A percentile compares a stretch with the other conserved stretches of the same genome.
phyloP scores from a whole-genome alignment of 805 yeast genomes.

The Cyberlindnera veronae region DNA sequence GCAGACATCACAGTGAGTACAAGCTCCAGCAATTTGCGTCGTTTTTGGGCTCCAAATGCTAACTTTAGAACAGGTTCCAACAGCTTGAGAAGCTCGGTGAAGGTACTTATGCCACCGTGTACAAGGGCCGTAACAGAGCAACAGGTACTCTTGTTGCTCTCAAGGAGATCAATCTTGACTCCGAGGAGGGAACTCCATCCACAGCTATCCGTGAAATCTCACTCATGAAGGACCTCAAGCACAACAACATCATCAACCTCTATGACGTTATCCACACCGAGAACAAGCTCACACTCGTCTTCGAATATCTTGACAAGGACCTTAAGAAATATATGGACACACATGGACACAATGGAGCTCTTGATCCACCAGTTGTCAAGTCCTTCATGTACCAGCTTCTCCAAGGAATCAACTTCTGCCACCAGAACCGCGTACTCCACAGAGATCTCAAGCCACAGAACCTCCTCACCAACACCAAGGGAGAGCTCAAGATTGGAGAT shows the following conservation, averaged over 20 bases:
- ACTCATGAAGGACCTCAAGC: conserved; percentile 88
- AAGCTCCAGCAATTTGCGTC: neutral
- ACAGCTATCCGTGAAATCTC: conserved; percentile 97
- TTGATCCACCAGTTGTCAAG: conserved; percentile 82
- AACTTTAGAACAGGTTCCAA: conserved; percentile 25
- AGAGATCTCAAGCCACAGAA: conserved; percentile 94
- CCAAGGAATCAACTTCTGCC: conserved; percentile 73
- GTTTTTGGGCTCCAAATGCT: neutral
- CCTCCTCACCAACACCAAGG: conserved; percentile 80
- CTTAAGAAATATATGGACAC: conserved; percentile 92
- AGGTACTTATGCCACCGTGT: conserved; percentile 98
- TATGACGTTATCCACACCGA: conserved; percentile 97
- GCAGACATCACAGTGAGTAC: conserved; percentile 27
- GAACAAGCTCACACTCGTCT: conserved; percentile 88
- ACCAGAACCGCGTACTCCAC: conserved; percentile 62
- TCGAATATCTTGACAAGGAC: conserved; percentile 91
- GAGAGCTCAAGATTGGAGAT: conserved; percentile 91
- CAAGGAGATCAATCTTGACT: conserved; percentile 90
- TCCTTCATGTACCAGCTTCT: conserved; percentile 92
- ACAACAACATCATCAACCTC: conserved; percentile 86
- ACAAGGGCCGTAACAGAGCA: conserved; percentile 83
- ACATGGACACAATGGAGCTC: conserved; percentile 79
- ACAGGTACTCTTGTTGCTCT: conserved; percentile 90
- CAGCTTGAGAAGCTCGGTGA: conserved; percentile 82
- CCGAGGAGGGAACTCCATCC: conserved; percentile 96